A percentile compares a stretch with the other conserved stretches of the same genome.
Evolutionary conservation across 2,329 filamentous ascomycete species (phyloP).

Genomic region (Furcasterigmium furcatum): DNA sequence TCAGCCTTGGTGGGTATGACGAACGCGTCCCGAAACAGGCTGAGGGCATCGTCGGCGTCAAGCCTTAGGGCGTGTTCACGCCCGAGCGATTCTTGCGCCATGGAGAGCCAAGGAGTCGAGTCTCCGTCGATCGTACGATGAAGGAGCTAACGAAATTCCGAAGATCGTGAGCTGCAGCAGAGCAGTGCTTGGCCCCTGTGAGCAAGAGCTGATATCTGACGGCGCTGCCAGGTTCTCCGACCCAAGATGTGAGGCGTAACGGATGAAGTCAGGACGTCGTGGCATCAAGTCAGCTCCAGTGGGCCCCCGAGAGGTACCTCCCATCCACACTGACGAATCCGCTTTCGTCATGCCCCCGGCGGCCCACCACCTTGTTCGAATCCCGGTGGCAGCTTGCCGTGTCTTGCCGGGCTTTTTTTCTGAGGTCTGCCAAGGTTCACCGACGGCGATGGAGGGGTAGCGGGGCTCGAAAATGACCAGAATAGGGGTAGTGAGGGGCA

Average conservation of each 20-base stretch:
- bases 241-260: not conserved
- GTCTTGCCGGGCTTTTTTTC: not conserved
- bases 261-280: not conserved
- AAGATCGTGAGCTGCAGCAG: not conserved
- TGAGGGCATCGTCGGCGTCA: conserved; percentile 54
- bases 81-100: not conserved
- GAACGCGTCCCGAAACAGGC: conserved; percentile 61
- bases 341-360: not conserved
- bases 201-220: not conserved
- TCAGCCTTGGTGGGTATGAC: conserved; percentile 56
- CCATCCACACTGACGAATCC: not conserved
- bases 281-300: not conserved
- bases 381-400: not conserved
- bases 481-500: not conserved
- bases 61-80: conserved; percentile 23
- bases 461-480: not conserved
- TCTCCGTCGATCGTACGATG: conserved; percentile 1
- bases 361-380: not conserved
- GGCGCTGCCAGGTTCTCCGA: not conserved
- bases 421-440: not conserved
- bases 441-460: not conserved
- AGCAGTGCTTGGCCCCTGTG: not conserved
- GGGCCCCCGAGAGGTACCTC: not conserved
- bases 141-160: not conserved
- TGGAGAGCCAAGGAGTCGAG: too few relatives aligned